Base-by-base conservation (phyloP, 768 basidiomycete genomes). In the Russula griseocarnosa region DNA sequence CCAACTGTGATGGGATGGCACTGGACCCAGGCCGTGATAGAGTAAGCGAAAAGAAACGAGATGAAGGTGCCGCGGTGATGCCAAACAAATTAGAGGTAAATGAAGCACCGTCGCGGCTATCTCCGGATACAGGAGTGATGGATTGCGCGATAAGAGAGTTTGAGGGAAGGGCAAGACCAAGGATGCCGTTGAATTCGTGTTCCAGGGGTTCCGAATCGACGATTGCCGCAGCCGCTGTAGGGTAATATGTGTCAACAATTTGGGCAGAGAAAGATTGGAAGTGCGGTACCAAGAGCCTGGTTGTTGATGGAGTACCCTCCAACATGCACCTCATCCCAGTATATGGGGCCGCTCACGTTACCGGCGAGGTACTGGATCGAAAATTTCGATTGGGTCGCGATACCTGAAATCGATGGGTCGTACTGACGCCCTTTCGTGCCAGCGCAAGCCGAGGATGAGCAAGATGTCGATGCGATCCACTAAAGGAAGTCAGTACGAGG, bases 401-500 rank as follows among this genome's bases (percentile, higher is more conserved):
- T 74, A 42, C 59, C 53, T 1, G 86, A 79, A 1, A 71, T 72
- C 24, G 77, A 76, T 1, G 88, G 80, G 62, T 90, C 79, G 71
- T 90, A 92, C 3, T 79, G 72, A 10, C 76, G 76, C 20, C 81
- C 81, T 38, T 71, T 72, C 0, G 80, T 77, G 18, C 76, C 72
- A 20, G 73, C 73, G 67, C 89, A 91, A 0, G 77, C 68, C 0
- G 80, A 74, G 0, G 85, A 79, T 2, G 81, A 76, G 66, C 91
- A 92, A 3, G 83, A 81, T 13, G 79, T 80, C 1, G 87, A 87
- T 0, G 87, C 86, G 51, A 92, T 76, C 90, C 90, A 92, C 90
- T 91, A 65, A 56, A 34, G 22, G 49, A 38, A 24, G 32, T 6
- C 58, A n/a, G 56, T 30, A 58, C 55, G 55, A 52, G 18, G 10